Base-by-base conservation (phyloP, 1,284 basidiomycete species). In the Hypsizygus ulmarius region DNA sequence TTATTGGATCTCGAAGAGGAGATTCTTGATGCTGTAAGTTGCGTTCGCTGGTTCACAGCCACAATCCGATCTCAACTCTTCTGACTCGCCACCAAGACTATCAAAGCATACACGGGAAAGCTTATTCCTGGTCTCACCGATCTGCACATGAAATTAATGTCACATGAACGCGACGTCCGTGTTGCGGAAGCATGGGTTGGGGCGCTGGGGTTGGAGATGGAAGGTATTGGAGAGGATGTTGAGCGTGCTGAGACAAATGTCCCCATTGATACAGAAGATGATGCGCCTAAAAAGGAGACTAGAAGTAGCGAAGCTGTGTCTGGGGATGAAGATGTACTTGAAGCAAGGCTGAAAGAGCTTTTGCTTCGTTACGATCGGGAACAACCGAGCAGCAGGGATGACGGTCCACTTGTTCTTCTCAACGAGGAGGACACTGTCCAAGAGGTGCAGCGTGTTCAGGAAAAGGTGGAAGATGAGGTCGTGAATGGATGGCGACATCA, bases 181-280 rank as follows among this genome's bases (percentile, higher is more conserved):
- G 61, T 66, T 43, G 58, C 59, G 14, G 65, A 69, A 45, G 64
- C 61, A 0, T 45, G 63, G 27, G 38, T 67, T 5, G 64, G 64
- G 28, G 60, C 64, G 5, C 57, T 67, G 21, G 59, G 50, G 3
- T 63, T 66, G 47, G 67, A 70, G 42, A 43, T 68, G 14, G 61
- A 62, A 15, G 64, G 62, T 11, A 53, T 68, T 12, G 39, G 50
- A 9, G 53, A 55, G 5, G 47, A 53, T 34, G 36, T 42, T 11
- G 35, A 32, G n/a, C 10, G 37, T 18, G 39, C 40, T 5, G 42
- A 49, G 28, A 25, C 18, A 10, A 33, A 33, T 10, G 37, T 3
- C 3, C 15, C 42, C n/a, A 9, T 38, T 15, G 14, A 1, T 21
- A 12, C 38, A 28, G 45, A 36, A 3, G 52, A 52, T 16, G 47